Base-by-base conservation (phyloP, 2,329 filamentous ascomycete genomes). In the Diaporthe australafricana region DNA sequence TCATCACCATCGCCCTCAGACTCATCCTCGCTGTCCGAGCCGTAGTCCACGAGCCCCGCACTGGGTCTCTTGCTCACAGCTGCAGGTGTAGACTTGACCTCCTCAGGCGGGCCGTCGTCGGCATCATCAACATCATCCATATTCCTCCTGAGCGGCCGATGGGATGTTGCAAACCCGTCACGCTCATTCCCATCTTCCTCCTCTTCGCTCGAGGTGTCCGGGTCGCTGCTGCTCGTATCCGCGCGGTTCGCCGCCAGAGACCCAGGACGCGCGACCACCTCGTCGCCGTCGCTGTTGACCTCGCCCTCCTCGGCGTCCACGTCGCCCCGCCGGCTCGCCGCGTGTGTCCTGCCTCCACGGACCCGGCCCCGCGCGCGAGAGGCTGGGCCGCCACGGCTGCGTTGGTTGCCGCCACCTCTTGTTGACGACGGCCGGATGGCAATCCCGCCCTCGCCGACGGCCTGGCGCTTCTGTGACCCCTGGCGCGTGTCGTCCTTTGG, bases 271-370 rank as follows among this genome's bases (percentile, higher is more conserved):
- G 42, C n/a, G 11, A 48, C 14, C 11, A 70, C 72, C 30, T 75
- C 72, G 12, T 76, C 75, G 3, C 71, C 77, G 9, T 75, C 77
- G 30, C 74, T 76, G 52, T 73, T 67, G 14, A 77, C 68, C 69
- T 79, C 77, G 22, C 77, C 77, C 17, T 77, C 76, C 62, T 78
- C 77, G 0, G 48, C 68, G n/a, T 73, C 71, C 9, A 42, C 30
- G 57, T 53, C 42, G 22, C 40, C 17, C 11, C 30, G 70, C 8
- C 32, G 40, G 40, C 57, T n/a, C 11, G 53, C 5, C 25, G 22
- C 16, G 7, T 12, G 35, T 16, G 12, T 7, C 50, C 74, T 71
- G 40, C 65, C 73, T 3, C 70, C 71, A 14, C 75, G 48, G 7
- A 71, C 70, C n/a, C 70, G 62, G 22, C 72, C 50, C 25, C 69